These are phyloP conservation scores for Favolaschia claudopus DNA, from an alignment of 768 basidiomycete genomes.

Conservation along the genomic window DNA sequence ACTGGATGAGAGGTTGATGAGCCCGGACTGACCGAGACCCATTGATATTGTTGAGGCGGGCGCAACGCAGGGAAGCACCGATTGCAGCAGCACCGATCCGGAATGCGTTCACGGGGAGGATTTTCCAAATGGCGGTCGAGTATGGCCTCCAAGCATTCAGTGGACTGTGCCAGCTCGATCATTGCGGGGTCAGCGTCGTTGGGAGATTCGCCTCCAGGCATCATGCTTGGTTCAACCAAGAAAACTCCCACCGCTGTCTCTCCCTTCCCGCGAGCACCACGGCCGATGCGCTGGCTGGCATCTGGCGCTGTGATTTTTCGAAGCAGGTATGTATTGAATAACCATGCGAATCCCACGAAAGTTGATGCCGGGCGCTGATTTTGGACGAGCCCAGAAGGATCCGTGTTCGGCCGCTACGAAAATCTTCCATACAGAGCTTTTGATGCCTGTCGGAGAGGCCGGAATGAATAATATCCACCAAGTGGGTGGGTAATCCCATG, in stretches of 20 bases:
- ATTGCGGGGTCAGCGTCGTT: not conserved
- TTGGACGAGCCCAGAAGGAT: slow-evolving; percentile 30
- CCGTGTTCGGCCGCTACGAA: slow-evolving; percentile 14
- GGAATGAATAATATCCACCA: slow-evolving; percentile 29
- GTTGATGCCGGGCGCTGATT: slow-evolving; percentile 32
- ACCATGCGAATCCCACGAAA: slow-evolving; percentile 25
- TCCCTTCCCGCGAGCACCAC: slow-evolving; percentile 1
- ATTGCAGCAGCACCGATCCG: slow-evolving; percentile 1
- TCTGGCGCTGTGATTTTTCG: slow-evolving; percentile 21
- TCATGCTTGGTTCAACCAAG: slow-evolving; percentile 15
- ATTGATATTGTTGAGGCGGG: not conserved
- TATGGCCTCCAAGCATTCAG: slow-evolving; percentile 12
- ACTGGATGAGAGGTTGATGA: not conserved
- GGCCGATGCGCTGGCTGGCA: slow-evolving; percentile 21
- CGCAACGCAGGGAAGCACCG: slow-evolving; percentile 13
- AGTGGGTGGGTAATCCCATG: slow-evolving; percentile 8
- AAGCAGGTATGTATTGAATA: slow-evolving; percentile 23
- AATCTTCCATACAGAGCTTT: slow-evolving; percentile 19
- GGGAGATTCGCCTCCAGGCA: not conserved
- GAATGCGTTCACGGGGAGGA: not conserved
- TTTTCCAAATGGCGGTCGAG: slow-evolving; percentile 26
- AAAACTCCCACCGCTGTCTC: not conserved
- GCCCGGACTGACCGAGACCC: not conserved
- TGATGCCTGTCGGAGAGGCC: slow-evolving; percentile 30
- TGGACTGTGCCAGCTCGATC: slow-evolving; percentile 5